These are phyloP conservation scores for Rhexocercosporidium sp. DNA, from an alignment of 2,329 filamentous ascomycete genomes.

Conservation along the genomic window DNA sequence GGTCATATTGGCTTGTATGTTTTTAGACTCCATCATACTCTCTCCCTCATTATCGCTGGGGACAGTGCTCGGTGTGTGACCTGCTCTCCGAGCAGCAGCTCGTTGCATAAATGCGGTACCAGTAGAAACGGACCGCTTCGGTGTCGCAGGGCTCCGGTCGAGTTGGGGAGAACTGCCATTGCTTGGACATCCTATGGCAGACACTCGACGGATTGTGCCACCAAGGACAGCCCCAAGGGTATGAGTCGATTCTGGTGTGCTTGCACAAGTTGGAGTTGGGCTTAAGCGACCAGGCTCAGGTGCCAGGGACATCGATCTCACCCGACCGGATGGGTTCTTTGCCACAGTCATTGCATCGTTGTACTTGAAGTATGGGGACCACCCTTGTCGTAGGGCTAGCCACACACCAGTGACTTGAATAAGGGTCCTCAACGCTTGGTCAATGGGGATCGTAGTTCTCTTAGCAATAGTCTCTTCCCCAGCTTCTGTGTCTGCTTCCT, in stretches of 20 bases:
- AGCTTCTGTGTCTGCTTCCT: constrained; percentile 17
- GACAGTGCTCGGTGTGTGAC: constrained; percentile 31
- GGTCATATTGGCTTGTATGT: background rate
- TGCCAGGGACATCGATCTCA: constrained; percentile 36
- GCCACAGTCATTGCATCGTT: constrained; percentile 36
- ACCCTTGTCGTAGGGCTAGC: constrained; percentile 55
- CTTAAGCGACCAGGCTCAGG: constrained; percentile 31
- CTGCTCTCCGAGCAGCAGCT: constrained; percentile 34
- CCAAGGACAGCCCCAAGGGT: constrained; percentile 27
- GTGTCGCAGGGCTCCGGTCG: constrained; percentile 31
- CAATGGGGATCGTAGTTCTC: constrained; percentile 46
- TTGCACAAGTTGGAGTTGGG: constrained; percentile 23
- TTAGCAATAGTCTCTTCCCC: constrained; percentile 35
- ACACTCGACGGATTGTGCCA: constrained; percentile 33
- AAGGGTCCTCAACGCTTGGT: constrained; percentile 52
- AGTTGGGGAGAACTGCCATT: constrained; percentile 22
- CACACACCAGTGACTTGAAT: constrained; percentile 58
- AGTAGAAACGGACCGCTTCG: constrained; percentile 52
- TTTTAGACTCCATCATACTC: constrained; percentile 16
- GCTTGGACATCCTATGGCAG: constrained; percentile 27
- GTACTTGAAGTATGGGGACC: constrained; percentile 47
- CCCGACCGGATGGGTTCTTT: constrained; percentile 24
- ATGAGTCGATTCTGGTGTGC: constrained; percentile 35
- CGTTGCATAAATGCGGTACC: constrained; percentile 53
- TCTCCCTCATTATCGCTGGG: constrained; percentile 39